Conservation (phyloP, 257 asterid genomes). For the Apocynum venetum region DNA sequence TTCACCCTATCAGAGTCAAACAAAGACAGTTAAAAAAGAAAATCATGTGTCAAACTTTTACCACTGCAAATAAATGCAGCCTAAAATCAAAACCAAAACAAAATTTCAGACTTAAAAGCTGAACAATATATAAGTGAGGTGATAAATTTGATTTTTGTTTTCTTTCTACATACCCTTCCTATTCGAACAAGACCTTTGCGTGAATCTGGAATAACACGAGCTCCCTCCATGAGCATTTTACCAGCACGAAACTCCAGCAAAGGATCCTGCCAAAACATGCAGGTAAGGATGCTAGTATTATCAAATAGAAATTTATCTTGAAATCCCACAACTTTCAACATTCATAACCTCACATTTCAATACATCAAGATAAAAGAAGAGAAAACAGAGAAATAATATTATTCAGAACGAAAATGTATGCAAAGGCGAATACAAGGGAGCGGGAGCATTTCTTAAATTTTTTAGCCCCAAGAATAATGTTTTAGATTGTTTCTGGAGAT, state of each 20-base stretch:
- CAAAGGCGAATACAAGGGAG: not conserved
- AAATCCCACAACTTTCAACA: not conserved
- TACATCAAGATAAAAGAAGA: not conserved
- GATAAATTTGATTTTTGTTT: not conserved
- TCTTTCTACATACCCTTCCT: constrained; percentile 65
- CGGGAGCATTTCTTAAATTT: not conserved
- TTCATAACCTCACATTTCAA: not conserved
- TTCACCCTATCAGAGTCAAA: constrained; percentile 55
- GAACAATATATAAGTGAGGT: constrained; percentile 9
- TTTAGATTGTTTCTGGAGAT: not conserved
- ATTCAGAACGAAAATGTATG: not conserved
- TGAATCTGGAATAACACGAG: constrained; percentile 71
- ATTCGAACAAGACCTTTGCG: constrained; percentile 90
- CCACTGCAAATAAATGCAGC: not conserved
- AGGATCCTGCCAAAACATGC: constrained; percentile 49
- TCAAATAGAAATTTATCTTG: not conserved
- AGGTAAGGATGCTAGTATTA: constrained; percentile 9
- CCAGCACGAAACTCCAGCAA: constrained; percentile 94
- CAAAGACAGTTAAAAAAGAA: constrained; percentile 9
- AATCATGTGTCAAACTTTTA: not conserved
- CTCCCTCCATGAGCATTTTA: constrained; percentile 83
- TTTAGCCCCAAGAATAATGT: not conserved
- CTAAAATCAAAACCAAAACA: not conserved
- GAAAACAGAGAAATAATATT: not conserved
- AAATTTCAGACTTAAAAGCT: not conserved